These are phyloP conservation scores for Nemania bipapillata DNA, from an alignment of 2,329 filamentous ascomycete genomes.

Conservation along the genomic window DNA sequence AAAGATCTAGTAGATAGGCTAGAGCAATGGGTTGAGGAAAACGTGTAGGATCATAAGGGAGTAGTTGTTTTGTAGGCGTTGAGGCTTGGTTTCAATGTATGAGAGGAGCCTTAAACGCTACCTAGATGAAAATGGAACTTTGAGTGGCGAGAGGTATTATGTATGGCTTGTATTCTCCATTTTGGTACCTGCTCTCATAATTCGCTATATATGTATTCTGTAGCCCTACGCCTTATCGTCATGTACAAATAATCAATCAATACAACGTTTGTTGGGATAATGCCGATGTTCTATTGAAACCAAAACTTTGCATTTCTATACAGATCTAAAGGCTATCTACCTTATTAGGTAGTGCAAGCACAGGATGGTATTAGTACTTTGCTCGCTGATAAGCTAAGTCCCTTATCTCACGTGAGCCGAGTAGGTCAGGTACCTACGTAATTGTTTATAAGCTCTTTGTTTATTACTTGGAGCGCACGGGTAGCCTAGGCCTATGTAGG, in stretches of 20 bases:
- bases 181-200: no score
- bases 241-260: background rate
- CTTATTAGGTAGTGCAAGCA: no score
- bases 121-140: background rate
- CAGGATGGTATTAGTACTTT: no score
- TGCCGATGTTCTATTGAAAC: background rate
- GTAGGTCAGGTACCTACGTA: background rate
- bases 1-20: constrained; percentile 65
- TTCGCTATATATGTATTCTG: background rate
- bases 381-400: no score
- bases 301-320: background rate
- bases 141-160: no score
- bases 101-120: background rate
- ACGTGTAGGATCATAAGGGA: constrained; percentile 39
- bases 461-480: background rate
- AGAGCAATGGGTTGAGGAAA: constrained; percentile 67
- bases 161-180: no score
- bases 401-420: background rate
- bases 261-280: background rate
- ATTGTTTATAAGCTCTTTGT: background rate
- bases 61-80: constrained; percentile 4
- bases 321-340: no score
- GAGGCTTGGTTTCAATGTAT: background rate
- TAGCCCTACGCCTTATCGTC: background rate
- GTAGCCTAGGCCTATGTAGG: constrained; percentile 3